phyloP scores from a whole-genome alignment of 129 eudicot species.

The Heracleum sosnowskyi region DNA sequence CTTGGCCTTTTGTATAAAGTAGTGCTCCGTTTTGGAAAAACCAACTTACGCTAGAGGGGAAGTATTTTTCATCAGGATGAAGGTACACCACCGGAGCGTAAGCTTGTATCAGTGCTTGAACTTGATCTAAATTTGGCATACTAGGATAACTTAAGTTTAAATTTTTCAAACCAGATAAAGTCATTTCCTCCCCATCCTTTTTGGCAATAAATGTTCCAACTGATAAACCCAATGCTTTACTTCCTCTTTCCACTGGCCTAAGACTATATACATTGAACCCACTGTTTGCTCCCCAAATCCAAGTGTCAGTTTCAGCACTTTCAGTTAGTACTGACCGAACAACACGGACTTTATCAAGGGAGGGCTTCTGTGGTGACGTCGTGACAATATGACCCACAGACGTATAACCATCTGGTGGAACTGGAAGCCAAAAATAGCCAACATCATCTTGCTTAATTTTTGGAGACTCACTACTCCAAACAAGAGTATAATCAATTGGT shows the following conservation, averaged over 20 bases:
- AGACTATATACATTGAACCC: neutral
- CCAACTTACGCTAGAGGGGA: neutral
- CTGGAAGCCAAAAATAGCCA: slow-evolving; percentile 3
- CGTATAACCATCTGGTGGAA: neutral
- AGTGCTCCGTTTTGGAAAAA: neutral
- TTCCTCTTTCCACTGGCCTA: neutral
- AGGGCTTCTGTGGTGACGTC: neutral
- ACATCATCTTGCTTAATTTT: neutral
- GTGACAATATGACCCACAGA: neutral
- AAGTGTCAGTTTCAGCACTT: neutral
- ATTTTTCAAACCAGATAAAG: neutral
- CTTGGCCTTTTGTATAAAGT: neutral
- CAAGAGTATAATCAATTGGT: slow-evolving; percentile 1
- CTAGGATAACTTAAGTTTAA: neutral
- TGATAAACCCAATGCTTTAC: neutral
- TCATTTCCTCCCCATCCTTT: neutral
- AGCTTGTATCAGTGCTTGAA: neutral
- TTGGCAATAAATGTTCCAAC: neutral
- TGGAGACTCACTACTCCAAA: slow-evolving; percentile 2
- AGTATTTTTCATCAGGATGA: neutral
- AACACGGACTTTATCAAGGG: slow-evolving; percentile 1
- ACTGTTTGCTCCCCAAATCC: neutral
- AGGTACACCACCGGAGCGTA: neutral
- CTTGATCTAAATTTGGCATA: slow-evolving; percentile 5
- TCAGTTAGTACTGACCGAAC: neutral